These are phyloP conservation scores for Cephaloascus albidus DNA, from an alignment of 805 yeast species.

Conservation along the genomic window DNA sequence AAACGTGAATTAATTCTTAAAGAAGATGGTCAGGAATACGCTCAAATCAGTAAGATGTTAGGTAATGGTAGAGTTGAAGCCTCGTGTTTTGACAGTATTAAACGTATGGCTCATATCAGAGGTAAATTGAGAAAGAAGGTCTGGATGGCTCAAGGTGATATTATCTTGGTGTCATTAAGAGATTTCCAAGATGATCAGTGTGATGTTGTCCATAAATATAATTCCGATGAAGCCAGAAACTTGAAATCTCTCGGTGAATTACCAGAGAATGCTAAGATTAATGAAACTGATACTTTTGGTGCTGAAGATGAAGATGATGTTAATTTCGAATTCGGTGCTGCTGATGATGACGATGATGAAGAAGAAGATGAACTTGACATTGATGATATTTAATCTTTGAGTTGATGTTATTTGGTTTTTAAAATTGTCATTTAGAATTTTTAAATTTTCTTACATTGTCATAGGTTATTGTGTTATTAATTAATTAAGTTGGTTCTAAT, in stretches of 20 bases:
- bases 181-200: conserved; percentile 98
- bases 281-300: conserved; percentile 95
- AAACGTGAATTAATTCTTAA: conserved; percentile 88
- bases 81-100: conserved; percentile 85
- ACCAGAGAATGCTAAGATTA: conserved; percentile 94
- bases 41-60: conserved; percentile 95
- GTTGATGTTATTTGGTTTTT: neutral
- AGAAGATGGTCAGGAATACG: conserved; percentile 98
- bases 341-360: conserved; percentile 70
- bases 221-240: conserved; percentile 96
- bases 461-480: neutral
- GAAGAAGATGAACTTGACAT: conserved; percentile 75
- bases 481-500: neutral
- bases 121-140: conserved; percentile 99
- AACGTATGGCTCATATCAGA: conserved; percentile 95
- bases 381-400: conserved; percentile 71
- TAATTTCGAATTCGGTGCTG: conserved; percentile 96
- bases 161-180: conserved; percentile 89
- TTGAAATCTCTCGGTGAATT: conserved; percentile 92
- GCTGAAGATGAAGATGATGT: conserved; percentile 96
- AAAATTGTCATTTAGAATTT: conserved; percentile 1
- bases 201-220: conserved; percentile 95
- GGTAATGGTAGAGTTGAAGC: conserved; percentile 98
- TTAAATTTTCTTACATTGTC: neutral
- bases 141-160: conserved; percentile 99